Evolutionary conservation across 306 rosid genomes (phyloP).

Genomic region (Castanopsis chinensis): DNA sequence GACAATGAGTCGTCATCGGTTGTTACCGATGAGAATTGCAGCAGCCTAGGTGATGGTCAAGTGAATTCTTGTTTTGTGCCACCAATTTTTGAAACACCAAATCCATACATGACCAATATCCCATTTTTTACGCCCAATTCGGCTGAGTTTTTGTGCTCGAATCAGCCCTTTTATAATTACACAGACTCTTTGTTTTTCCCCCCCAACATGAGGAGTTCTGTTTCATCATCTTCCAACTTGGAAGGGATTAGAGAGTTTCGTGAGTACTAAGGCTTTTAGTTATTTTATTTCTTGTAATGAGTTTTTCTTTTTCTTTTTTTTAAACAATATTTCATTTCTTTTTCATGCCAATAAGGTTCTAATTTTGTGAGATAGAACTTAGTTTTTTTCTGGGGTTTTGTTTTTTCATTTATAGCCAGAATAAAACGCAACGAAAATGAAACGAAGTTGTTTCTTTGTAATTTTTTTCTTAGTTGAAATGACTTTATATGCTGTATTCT

Average conservation of each 20-base stretch:
- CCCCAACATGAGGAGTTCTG: slow-evolving; percentile 27
- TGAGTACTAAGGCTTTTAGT: slow-evolving; percentile 20
- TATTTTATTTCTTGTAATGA: neutral
- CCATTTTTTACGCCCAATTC: slow-evolving; percentile 29
- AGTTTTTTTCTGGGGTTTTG: neutral
- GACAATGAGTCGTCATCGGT: slow-evolving; percentile 71
- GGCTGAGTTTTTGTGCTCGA: slow-evolving; percentile 36
- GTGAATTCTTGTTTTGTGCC: slow-evolving; percentile 51
- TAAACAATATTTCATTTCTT: neutral
- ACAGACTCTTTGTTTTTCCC: slow-evolving; percentile 35
- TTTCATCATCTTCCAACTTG: slow-evolving; percentile 27
- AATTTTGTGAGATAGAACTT: slow-evolving; percentile 39
- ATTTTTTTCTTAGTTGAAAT: no score
- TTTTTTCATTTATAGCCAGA: neutral
- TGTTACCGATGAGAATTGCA: slow-evolving; percentile 48
- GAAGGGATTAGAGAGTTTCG: slow-evolving; percentile 30
- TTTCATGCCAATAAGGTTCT: slow-evolving; percentile 36
- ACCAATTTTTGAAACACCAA: slow-evolving; percentile 29
- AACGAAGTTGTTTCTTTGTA: no score
- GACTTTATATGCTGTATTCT: no score
- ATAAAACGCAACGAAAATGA: no score
- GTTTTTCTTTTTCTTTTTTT: neutral
- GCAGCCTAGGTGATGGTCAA: slow-evolving; percentile 30
- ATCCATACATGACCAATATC: slow-evolving; percentile 41
- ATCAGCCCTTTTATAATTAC: slow-evolving; percentile 37